Base-by-base conservation (phyloP, 352 stramenopile species). In the Pythium sp. region DNA sequence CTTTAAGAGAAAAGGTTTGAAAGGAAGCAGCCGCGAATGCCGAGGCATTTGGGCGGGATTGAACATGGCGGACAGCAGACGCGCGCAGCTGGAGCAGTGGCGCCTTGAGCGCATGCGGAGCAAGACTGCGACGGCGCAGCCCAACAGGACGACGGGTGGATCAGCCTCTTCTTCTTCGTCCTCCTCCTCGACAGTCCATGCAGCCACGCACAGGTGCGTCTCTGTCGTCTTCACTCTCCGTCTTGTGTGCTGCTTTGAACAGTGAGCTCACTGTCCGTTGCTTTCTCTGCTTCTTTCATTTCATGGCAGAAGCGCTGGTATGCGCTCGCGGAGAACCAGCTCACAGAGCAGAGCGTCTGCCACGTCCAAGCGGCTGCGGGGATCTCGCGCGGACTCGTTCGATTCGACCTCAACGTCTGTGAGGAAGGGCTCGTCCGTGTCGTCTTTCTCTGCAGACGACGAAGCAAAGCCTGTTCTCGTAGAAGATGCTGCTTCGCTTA, bases 21-120 rank as follows among this genome's bases (percentile, higher is more conserved):
- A 49, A 49, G 15, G 41, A 49, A 49, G 41, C 41, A 49, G 15
- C 41, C 5, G 41, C 41, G 41, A 49, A 28, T 43, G 46, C 49
- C 1, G 55, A 58, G 15, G 24, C 38, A 59, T 69, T 69, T 58
- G 28, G 36, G 60, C 61, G 51, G 47, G 58, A 64, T 64, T 30
- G 51, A 67, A 67, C 22, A 91, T 91, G 83, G 74, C 75, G 34
- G 84, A 91, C 28, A 75, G 72, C 69, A 79, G 86, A 49, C 74
- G 78, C 28, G 75, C 74, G 54, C 84, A 87, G 67, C 72, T 94
- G 28, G 82, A 91, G 75, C 72, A 75, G 62, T 94, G 86, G 86
- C 86, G 78, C 47, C 73, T 76, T 49, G 72, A 86, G 70, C 84
- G 82, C 62, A 73, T 75, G 61, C 67, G 68, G 32, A 49, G 32